Evolutionary conservation across 768 basidiomycete species (phyloP).

Genomic region (Termitomyces sp.): DNA sequence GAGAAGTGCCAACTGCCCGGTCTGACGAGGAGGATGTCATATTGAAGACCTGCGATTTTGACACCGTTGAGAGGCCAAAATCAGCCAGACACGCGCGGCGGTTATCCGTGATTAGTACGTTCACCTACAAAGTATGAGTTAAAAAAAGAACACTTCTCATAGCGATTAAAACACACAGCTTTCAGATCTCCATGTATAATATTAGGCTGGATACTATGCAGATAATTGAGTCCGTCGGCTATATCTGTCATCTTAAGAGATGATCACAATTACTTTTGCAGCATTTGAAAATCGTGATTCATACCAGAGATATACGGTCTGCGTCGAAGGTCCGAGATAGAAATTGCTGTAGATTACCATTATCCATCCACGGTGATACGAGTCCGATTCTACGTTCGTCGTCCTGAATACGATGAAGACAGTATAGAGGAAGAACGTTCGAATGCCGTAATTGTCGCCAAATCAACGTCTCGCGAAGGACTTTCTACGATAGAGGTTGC

Average conservation of each 20-base stretch:
- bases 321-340: neutral
- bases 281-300: neutral
- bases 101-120: conserved; percentile 12
- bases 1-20: conserved; percentile 8
- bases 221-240: conserved; percentile 9
- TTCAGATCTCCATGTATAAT: conserved; percentile 16
- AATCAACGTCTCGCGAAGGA: conserved; percentile 10
- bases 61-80: conserved; percentile 15
- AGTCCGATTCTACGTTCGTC: conserved; percentile 9
- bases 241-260: conserved; percentile 8
- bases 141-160: neutral
- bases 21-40: conserved; percentile 8
- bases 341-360: conserved; percentile 8
- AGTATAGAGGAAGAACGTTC: conserved; percentile 13
- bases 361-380: conserved; percentile 14
- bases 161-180: conserved; percentile 1
- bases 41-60: conserved; percentile 9
- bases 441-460: conserved; percentile 12
- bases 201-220: conserved; percentile 9
- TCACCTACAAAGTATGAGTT: conserved; percentile 7
- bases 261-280: neutral
- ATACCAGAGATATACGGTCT: conserved; percentile 10
- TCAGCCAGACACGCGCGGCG: conserved; percentile 14
- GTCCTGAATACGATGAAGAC: conserved; percentile 7
- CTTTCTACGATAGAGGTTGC: conserved; percentile 2